Percentiles rank a stretch among this genome's conserved stretches.
These are phyloP conservation scores for Triticum urartu DNA, from an alignment of 176 grass and related monocot species.

Conservation along the genomic window DNA sequence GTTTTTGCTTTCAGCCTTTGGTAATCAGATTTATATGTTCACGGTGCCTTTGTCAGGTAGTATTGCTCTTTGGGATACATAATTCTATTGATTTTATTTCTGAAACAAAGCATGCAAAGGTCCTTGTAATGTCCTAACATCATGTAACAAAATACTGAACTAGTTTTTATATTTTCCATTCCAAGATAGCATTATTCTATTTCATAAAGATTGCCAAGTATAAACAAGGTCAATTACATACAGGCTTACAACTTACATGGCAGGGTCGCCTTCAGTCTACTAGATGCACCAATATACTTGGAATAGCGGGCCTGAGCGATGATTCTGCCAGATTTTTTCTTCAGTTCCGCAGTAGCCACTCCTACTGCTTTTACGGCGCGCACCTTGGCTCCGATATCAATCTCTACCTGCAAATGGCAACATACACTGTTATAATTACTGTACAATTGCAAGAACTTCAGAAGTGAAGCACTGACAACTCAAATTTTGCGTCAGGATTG, in stretches of 20 bases:
- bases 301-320: too few relatives aligned
- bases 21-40: too few relatives aligned
- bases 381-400: conserved; percentile 75
- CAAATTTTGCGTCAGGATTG: too few relatives aligned
- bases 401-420: conserved; percentile 59
- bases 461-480: neutral
- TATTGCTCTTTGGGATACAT: too few relatives aligned
- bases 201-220: neutral
- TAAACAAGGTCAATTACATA: neutral
- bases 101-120: too few relatives aligned
- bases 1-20: too few relatives aligned
- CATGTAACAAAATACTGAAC: neutral
- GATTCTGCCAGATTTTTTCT: conserved; percentile 67
- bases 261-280: conserved; percentile 41
- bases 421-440: neutral
- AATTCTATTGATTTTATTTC: too few relatives aligned
- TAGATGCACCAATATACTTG: conserved; percentile 21
- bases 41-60: too few relatives aligned
- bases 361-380: too few relatives aligned
- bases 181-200: neutral
- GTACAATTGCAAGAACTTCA: neutral
- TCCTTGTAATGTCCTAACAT: too few relatives aligned
- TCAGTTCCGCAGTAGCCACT: conserved; percentile 52
- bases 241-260: neutral
- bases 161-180: neutral